These are phyloP conservation scores for Aspergillus sp. DNA, from an alignment of 2,329 filamentous ascomycete genomes.

Conservation along the genomic window DNA sequence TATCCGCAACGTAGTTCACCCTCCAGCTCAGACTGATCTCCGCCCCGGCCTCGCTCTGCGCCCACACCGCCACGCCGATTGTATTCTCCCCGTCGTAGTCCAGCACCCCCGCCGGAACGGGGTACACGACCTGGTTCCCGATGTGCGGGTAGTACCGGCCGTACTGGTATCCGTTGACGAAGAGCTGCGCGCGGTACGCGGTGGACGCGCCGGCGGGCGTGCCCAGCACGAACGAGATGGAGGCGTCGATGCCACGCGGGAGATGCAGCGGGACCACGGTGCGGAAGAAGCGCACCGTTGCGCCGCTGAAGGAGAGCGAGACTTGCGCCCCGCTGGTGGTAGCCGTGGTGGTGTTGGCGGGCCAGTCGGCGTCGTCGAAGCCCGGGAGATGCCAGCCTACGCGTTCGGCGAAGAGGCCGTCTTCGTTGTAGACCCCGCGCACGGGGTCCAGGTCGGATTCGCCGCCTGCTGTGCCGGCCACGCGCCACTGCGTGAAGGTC, in stretches of 20 bases:
- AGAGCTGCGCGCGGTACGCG: conserved; percentile 54
- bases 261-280: conserved; percentile 52
- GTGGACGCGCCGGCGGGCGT: conserved; percentile 38
- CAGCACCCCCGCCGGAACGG: conserved; percentile 58
- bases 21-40: conserved; percentile 51
- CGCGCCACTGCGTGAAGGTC: conserved; percentile 54
- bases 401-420: conserved; percentile 57
- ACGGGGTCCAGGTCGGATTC: conserved; percentile 54
- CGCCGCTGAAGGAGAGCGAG: conserved; percentile 42
- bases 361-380: conserved; percentile 51
- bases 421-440: conserved; percentile 56
- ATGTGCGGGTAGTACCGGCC: conserved; percentile 60
- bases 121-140: conserved; percentile 60
- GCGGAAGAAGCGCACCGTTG: conserved; percentile 57
- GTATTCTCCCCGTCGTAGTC: conserved; percentile 59
- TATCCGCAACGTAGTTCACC: conserved; percentile 54
- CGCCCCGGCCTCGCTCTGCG: conserved; percentile 53
- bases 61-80: conserved; percentile 59
- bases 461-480: conserved; percentile 57
- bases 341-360: conserved; percentile 14
- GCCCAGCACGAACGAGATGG: conserved; percentile 54
- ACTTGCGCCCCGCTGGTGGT: conserved; percentile 17
- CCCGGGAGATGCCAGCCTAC: conserved; percentile 59
- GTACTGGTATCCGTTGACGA: conserved; percentile 66
- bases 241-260: conserved; percentile 53